These are phyloP conservation scores for Phytophthora cajani DNA, from an alignment of 352 stramenopile species.

Conservation along the genomic window DNA sequence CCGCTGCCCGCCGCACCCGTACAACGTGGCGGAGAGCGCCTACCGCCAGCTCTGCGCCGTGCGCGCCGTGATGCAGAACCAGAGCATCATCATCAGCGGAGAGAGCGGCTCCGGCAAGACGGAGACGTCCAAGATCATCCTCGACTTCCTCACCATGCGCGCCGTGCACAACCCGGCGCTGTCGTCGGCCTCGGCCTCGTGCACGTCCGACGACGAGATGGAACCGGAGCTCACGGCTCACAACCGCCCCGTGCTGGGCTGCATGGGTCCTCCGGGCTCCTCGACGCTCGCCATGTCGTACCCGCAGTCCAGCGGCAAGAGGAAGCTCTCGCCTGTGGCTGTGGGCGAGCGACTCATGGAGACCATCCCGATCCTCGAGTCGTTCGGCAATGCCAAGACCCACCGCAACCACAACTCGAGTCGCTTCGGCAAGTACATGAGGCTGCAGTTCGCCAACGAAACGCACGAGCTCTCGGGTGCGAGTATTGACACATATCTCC, in stretches of 20 bases:
- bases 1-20: conserved; percentile 78
- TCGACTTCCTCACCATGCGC: conserved; percentile 85
- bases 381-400: conserved; percentile 90
- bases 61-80: conserved; percentile 88
- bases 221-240: conserved; percentile 70
- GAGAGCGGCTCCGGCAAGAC: conserved; percentile 96
- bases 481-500: conserved; percentile 83
- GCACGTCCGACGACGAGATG: conserved; percentile 60
- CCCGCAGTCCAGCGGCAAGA: conserved; percentile 62
- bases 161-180: conserved; percentile 57
- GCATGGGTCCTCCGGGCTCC: conserved; percentile 50
- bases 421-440: conserved; percentile 93
- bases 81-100: conserved; percentile 95
- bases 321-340: conserved; percentile 69
- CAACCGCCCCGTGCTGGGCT: conserved; percentile 29
- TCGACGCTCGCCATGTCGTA: conserved; percentile 72
- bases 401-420: conserved; percentile 92
- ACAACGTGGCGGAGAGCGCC: conserved; percentile 86
- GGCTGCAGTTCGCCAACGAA: conserved; percentile 76
- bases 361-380: conserved; percentile 92
- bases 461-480: conserved; percentile 79
- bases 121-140: conserved; percentile 95
- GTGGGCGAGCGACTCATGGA: conserved; percentile 85
- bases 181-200: conserved; percentile 53
- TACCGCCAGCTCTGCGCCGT: conserved; percentile 86